Evolutionary conservation across 164 flowering plant genomes (phyloP).

Genomic region (Magnolia kwangsiensis): DNA sequence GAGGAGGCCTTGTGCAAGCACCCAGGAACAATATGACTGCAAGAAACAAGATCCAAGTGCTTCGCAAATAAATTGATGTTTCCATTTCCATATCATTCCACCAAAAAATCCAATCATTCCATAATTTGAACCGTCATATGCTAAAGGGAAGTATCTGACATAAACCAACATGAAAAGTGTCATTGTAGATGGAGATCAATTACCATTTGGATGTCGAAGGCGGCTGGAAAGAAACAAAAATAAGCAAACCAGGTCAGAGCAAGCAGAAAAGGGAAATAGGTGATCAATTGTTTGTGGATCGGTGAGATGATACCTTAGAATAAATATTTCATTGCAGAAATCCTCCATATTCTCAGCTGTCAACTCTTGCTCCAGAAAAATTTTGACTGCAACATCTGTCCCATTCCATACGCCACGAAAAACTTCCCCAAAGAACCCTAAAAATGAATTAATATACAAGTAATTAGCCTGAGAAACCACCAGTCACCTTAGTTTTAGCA

Average conservation of each 20-base stretch:
- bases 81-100: too few relatives aligned
- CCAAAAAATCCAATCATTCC: too few relatives aligned
- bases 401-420: conserved; percentile 99
- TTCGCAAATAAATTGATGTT: background rate
- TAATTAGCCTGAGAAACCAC: background rate
- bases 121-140: background rate
- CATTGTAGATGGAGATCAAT: conserved; percentile 8
- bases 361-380: conserved; percentile 92
- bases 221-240: conserved; percentile 52
- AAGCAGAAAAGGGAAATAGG: background rate
- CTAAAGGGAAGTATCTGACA: background rate
- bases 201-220: conserved; percentile 98
- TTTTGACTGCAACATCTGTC: conserved; percentile 94
- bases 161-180: background rate
- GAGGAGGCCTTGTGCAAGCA: conserved; percentile 93
- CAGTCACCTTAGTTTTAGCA: background rate
- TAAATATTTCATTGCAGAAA: conserved; percentile 94
- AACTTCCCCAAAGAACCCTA: conserved; percentile 97
- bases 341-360: conserved; percentile 97
- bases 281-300: conserved; percentile 6
- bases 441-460: background rate
- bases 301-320: conserved; percentile 56
- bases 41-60: conserved; percentile 12
- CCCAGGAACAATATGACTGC: conserved; percentile 96
- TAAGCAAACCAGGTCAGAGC: conserved; percentile 21